A percentile compares a stretch with the other conserved stretches of the same genome.
These are phyloP conservation scores for Vitis riparia DNA, from an alignment of 164 flowering plant species.

Conservation along the genomic window DNA sequence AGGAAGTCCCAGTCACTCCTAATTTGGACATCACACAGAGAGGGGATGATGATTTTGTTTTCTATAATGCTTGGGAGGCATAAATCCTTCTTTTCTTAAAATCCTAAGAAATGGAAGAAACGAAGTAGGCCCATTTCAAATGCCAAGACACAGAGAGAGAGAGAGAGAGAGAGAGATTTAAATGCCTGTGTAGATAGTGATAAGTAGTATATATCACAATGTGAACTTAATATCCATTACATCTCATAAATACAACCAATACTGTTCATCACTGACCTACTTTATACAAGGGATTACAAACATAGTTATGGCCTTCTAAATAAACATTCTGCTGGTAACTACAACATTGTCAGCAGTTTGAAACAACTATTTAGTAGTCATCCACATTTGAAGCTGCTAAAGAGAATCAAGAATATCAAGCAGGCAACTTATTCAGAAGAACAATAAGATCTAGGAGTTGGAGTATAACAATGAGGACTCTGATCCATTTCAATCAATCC, in stretches of 20 bases:
- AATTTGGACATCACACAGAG: too few species aligned
- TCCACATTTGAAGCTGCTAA: background rate
- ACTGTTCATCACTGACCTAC: background rate
- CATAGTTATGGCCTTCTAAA: background rate
- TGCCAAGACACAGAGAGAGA: too few species aligned
- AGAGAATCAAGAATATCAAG: background rate
- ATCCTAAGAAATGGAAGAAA: too few species aligned
- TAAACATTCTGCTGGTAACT: background rate
- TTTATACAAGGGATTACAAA: background rate
- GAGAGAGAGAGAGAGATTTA: too few species aligned
- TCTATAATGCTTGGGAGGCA: too few species aligned
- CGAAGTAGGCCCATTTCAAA: too few species aligned
- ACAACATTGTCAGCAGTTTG: background rate
- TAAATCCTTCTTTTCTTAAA: too few species aligned
- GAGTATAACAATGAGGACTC: background rate
- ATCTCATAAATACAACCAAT: background rate
- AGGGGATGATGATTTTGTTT: too few species aligned
- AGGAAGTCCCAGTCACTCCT: too few species aligned
- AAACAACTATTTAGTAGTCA: background rate
- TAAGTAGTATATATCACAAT: background rate
- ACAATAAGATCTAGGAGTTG: background rate
- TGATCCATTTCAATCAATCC: background rate
- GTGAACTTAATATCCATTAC: background rate
- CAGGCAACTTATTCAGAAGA: background rate
- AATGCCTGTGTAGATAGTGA: background rate